Conservation (phyloP, 2,329 filamentous ascomycete species). For the Colletotrichum sp. region DNA sequence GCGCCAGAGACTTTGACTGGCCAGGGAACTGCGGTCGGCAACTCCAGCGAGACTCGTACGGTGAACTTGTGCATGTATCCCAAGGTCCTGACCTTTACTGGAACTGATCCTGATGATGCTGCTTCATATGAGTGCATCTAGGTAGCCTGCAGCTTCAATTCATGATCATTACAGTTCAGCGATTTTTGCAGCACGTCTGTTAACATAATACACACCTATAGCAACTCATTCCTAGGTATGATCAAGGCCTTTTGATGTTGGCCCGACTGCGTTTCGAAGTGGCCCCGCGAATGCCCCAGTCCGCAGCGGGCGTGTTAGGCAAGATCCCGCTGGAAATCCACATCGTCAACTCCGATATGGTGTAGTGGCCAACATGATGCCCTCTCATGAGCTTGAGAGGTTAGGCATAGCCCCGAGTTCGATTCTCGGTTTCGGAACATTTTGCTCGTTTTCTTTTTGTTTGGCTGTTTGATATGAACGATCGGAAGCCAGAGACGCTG, state of each 20-base stretch:
- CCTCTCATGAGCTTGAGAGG: background rate
- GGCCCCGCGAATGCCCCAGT: background rate
- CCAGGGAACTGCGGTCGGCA: background rate
- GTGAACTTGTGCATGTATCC: background rate
- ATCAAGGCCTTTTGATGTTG: background rate
- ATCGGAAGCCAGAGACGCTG: background rate
- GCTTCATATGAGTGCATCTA: background rate
- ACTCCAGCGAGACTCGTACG: background rate
- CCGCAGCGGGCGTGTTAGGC: background rate
- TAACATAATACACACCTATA: background rate
- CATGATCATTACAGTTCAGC: background rate
- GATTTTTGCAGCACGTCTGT: background rate
- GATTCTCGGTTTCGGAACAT: background rate
- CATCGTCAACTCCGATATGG: background rate
- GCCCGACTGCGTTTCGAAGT: background rate
- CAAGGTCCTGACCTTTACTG: background rate
- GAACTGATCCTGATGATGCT: background rate
- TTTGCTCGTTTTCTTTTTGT: background rate
- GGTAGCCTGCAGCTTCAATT: background rate
- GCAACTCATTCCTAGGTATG: background rate
- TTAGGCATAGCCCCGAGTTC: conserved; percentile 7
- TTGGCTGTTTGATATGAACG: background rate
- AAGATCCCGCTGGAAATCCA: rapidly evolving
- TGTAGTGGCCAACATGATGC: conserved; percentile 7
- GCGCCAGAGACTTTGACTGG: background rate